Evolutionary conservation across 331 rosid genomes (phyloP).

Genomic region (Prunus yedoensis): DNA sequence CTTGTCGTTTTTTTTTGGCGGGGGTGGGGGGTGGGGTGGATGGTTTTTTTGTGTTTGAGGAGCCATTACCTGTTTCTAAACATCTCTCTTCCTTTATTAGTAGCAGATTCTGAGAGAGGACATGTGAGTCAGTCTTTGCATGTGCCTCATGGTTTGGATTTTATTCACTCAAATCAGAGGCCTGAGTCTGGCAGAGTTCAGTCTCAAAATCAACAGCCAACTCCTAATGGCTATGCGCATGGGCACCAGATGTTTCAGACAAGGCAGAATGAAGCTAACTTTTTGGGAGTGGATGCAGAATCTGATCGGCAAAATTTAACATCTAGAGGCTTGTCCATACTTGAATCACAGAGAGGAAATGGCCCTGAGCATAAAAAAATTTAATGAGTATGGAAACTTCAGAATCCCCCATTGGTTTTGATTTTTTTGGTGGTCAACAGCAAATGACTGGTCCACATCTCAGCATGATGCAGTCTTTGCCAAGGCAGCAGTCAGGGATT

Average conservation of each 20-base stretch:
- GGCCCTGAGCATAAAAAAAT: conserved; percentile 67
- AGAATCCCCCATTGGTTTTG: conserved; percentile 87
- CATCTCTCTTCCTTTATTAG: conserved; percentile 4
- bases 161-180: conserved; percentile 71
- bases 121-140: conserved; percentile 54
- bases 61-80: conserved; percentile 24
- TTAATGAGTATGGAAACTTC: conserved; percentile 65
- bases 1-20: background rate
- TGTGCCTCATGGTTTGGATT: conserved; percentile 74
- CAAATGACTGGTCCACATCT: conserved; percentile 73
- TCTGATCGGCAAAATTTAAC: conserved; percentile 63
- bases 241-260: conserved; percentile 78
- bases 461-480: conserved; percentile 67
- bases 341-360: conserved; percentile 66
- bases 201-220: conserved; percentile 64
- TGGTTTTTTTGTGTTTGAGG: conserved; percentile 17
- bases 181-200: conserved; percentile 71
- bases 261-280: conserved; percentile 84
- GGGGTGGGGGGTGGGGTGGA: background rate
- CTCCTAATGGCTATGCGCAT: conserved; percentile 77
- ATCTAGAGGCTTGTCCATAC: conserved; percentile 64
- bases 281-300: conserved; percentile 75
- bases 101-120: conserved; percentile 71
- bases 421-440: conserved; percentile 90
- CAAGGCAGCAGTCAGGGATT: conserved; percentile 78